Evolutionary conservation across 1,139 yeast genomes (phyloP).

Genomic region (Saccharomyces pastorianus): DNA sequence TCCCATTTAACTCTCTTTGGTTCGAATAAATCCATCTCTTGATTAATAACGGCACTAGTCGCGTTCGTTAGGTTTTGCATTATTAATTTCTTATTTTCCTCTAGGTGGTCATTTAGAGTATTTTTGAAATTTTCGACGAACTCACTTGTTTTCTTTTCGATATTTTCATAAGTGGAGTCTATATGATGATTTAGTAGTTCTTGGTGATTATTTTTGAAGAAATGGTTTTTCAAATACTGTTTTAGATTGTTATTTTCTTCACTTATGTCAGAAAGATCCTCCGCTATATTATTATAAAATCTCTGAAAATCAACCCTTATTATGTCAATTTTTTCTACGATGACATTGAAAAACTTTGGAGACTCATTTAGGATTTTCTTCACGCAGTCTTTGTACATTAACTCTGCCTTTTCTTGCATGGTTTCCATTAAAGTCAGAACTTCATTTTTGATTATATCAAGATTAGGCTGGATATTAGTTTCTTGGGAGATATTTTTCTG

Average conservation of each 20-base stretch:
- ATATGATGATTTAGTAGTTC: constrained; percentile 26
- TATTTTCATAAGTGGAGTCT: constrained; percentile 22
- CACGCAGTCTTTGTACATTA: constrained; percentile 22
- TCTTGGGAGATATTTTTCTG: constrained; percentile 8
- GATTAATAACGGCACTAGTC: constrained; percentile 28
- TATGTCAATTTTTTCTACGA: constrained; percentile 12
- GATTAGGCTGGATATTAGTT: constrained; percentile 15
- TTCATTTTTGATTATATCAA: constrained; percentile 20
- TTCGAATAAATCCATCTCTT: constrained; percentile 28
- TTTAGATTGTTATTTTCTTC: constrained; percentile 33
- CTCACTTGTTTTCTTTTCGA: constrained; percentile 28
- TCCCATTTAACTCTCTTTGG: constrained; percentile 32
- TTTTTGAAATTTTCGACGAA: constrained; percentile 22
- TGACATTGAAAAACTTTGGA: constrained; percentile 19
- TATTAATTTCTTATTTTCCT: constrained; percentile 27
- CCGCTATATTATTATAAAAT: constrained; percentile 19
- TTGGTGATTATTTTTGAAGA: constrained; percentile 31
- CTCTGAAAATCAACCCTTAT: constrained; percentile 10
- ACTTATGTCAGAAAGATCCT: constrained; percentile 26
- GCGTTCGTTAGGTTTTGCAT: constrained; percentile 26
- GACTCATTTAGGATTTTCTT: constrained; percentile 19
- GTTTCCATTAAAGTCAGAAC: constrained; percentile 13
- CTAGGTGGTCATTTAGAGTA: constrained; percentile 26
- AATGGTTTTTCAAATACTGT: constrained; percentile 28
- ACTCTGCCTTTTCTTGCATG: constrained; percentile 16